Evolutionary conservation across 1,284 basidiomycete species (phyloP), one percentile per base, ranked within the genome.

Genomic region (Anthracocystis panici-leucophaei): DNA sequence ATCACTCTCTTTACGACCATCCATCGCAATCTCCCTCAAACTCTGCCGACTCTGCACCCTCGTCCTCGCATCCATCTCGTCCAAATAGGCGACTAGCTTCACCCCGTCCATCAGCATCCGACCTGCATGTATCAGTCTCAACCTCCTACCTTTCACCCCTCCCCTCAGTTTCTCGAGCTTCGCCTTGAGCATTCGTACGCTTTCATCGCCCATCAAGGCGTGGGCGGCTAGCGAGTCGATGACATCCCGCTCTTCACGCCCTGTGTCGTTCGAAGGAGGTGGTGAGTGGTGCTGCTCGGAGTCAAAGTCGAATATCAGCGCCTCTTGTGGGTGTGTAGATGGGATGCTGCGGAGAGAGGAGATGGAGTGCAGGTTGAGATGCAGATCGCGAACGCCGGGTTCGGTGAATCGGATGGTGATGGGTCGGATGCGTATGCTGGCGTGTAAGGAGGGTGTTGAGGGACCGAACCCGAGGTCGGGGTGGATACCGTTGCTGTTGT

Each of bases 91-190:
- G 0, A 75, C 79, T 25, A 81, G 57, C n/a, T 57, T 61, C 31
- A 75, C 56, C 14, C 71, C 73, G 29, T 80, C 73, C 11, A 69
- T 58, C 35, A 81, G 44, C 0, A 81, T 62, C 16, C 74, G 48
- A 5, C 79, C 79, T 6, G 77, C 62, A 55, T 79, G 66, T 12
- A 81, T 80, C 25, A 80, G 48, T 0, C 79, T 58, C 29, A 81
- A 48, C 25, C 74, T 35, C 20, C 67, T 25, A 0, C 51, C 55
- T 5, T 27, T 29, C 6, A 65, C 54, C 1, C 40, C 62, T 44
- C 33, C 54, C 25, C 49, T 52, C 16, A 10, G 9, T 10, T 8
- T 21, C 12, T 18, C 55, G 52, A 55, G 58, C n/a, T 27, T 35
- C 10, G 12, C 25, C 25, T 64, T 73, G 46, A 73, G 44, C 20